phyloP scores from a whole-genome alignment of 106 monocot species.

The Apostasia shenzhenica region DNA sequence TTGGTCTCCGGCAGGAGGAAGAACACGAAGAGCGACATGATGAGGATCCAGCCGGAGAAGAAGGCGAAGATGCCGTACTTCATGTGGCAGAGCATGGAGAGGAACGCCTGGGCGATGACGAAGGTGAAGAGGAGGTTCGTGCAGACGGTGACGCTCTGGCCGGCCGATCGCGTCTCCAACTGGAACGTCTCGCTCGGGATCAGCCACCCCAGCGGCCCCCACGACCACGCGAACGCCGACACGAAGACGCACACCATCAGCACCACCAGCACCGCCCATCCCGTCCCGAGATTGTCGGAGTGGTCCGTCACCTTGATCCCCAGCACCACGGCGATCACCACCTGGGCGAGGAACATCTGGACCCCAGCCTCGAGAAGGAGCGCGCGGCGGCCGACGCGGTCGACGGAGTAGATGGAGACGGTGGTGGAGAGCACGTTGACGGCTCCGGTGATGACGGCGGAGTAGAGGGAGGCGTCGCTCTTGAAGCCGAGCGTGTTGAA shows the following conservation, averaged over 20 bases:
- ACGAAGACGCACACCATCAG: conserved; percentile 8
- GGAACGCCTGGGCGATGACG: conserved; percentile 31
- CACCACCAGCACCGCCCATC: conserved; percentile 1
- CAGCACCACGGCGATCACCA: conserved; percentile 7
- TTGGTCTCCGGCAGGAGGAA: conserved; percentile 35
- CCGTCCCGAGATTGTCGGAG: conserved; percentile 6
- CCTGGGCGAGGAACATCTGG: conserved; percentile 16
- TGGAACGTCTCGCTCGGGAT: conserved; percentile 19
- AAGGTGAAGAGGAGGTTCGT: conserved; percentile 16
- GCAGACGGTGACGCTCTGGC: conserved; percentile 16
- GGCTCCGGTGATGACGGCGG: conserved; percentile 13
- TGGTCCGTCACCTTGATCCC: conserved; percentile 14
- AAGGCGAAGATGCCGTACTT: conserved; percentile 77
- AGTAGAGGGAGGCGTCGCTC: conserved; percentile 15
- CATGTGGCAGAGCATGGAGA: conserved; percentile 71
- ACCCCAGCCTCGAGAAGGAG: conserved; percentile 14
- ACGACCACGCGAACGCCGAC: conserved; percentile 8
- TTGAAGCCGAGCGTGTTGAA: conserved; percentile 18
- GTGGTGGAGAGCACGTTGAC: conserved; percentile 11
- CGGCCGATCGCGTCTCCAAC: conserved; percentile 12
- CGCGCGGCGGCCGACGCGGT: conserved; percentile 5
- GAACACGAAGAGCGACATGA: conserved; percentile 29
- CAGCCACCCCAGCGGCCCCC: background rate
- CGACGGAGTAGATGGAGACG: conserved; percentile 15
- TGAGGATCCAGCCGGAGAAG: conserved; percentile 61